A percentile compares a stretch with the other conserved stretches of the same genome.
Conservation (phyloP, 169 alveolate genomes). For the Plasmodium inui region DNA sequence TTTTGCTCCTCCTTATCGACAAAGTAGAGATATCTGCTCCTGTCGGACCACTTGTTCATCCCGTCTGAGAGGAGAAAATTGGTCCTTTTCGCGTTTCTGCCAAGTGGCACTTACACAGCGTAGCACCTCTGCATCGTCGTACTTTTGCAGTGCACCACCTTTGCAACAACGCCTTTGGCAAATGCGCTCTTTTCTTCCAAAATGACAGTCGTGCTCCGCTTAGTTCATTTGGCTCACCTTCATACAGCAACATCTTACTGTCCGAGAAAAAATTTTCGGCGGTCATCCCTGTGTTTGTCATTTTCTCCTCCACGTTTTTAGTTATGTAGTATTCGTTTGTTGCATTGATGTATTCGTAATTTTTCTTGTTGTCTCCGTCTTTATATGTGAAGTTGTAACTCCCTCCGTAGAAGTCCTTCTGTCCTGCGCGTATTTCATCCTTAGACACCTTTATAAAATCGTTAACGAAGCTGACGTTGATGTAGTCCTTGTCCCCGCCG, state of each 20-base stretch:
- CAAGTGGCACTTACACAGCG: neutral
- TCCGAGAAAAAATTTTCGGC: conserved; percentile 25
- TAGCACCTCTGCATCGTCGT: neutral
- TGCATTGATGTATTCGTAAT: conserved; percentile 48
- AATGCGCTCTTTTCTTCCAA: neutral
- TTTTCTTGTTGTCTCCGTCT: neutral
- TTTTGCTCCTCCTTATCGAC: conserved; percentile 59
- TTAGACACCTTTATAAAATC: conserved; percentile 33
- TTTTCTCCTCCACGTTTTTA: conserved; percentile 52
- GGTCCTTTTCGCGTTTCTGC: neutral
- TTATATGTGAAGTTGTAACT: conserved; percentile 40
- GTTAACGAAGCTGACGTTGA: conserved; percentile 40
- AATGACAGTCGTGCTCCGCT: neutral
- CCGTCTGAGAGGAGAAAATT: conserved; percentile 25
- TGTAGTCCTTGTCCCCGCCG: conserved; percentile 9
- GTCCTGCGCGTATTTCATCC: conserved; percentile 25
- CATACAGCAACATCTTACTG: conserved; percentile 27
- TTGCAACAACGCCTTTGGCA: neutral
- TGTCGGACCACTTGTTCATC: conserved; percentile 42
- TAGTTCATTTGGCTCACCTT: conserved; percentile 12
- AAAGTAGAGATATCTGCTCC: conserved; percentile 47
- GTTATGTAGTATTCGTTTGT: conserved; percentile 62
- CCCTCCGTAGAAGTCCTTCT: neutral
- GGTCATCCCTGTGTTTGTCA: conserved; percentile 55
- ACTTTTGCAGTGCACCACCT: neutral